phyloP scores from a whole-genome alignment of 129 eudicot genomes.

The Pseudognaphalium luteoalbum region DNA sequence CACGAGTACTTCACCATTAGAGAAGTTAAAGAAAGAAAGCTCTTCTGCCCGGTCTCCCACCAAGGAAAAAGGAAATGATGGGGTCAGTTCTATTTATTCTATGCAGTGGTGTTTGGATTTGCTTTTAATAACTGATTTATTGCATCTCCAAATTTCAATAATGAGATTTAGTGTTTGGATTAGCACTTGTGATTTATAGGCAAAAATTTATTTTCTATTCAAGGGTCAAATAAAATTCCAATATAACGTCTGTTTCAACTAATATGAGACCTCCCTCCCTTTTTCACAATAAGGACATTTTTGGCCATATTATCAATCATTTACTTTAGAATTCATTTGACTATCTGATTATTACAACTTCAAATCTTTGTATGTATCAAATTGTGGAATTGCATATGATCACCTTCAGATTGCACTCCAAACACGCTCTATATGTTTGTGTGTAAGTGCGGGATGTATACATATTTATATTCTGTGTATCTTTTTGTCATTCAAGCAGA shows the following conservation, averaged over 20 bases:
- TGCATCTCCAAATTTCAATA: not conserved
- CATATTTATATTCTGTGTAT: conserved; percentile 7
- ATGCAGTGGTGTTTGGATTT: not conserved
- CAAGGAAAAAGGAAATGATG: conserved; percentile 86
- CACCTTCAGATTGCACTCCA: not conserved
- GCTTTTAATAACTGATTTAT: not conserved
- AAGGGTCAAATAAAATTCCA: not conserved
- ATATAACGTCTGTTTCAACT: no score
- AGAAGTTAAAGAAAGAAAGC: conserved; percentile 32
- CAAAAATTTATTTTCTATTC: not conserved
- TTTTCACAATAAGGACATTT: not conserved
- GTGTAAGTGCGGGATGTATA: not conserved
- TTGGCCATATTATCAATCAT: not conserved
- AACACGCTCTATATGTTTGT: not conserved
- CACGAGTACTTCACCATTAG: conserved; percentile 35
- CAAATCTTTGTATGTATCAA: not conserved
- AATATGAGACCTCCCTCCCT: not conserved
- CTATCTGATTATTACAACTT: conserved; percentile 6
- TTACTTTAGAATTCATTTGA: no score
- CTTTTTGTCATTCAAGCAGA: conserved; percentile 42
- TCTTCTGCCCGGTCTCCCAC: conserved; percentile 36
- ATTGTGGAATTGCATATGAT: not conserved
- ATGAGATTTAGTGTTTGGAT: not conserved
- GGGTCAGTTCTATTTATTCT: conserved; percentile 47
- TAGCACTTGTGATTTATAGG: not conserved